Base-by-base conservation (phyloP, 345 rosid genomes). In the Ailanthus altissimus region DNA sequence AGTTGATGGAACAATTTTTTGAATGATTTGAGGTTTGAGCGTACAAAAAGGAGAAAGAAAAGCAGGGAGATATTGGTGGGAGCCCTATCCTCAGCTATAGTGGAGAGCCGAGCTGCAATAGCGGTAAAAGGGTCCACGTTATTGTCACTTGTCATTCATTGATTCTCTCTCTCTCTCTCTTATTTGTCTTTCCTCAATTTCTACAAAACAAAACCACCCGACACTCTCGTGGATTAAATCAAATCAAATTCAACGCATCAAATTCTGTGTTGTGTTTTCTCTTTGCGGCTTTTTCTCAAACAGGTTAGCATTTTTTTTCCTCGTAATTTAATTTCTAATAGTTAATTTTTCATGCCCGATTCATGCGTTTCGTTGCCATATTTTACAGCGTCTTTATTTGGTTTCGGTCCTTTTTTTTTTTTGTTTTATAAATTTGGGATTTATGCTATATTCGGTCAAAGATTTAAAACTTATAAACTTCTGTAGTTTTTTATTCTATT, bases 51-150 rank as follows among this genome's bases (percentile, higher is more conserved):
- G 38, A 32, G 3, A 32, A 32, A 32, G 3, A 32, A 32, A 32
- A 32, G 38, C 38, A 32, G 38, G 3, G 38, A 32, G 38, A 32
- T 32, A 32, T 32, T 32, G 38, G 38, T 32, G 38, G 1, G 23
- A 18, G 20, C 14, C 8, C 58, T 18, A 53, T 53, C 23, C 21
- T 53, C 58, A 18, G 23, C 23, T 5, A 5, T 18, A 5, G 8
- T 1, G 1, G 18, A 18, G 58, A 53, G 59, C 59, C 11, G 25
- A 16, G 61, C 74, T 36, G 61, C 47, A 57, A 72, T 53, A 21
- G 36, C 75, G 53, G 54, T 14, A 40, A 26, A n/a, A 70, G 26
- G 53, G 53, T 72, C 75, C 66, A 42, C 53, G 75, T 72, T 57
- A 50, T 72, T 21, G 72, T 68, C 40, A 15, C 15, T n/a, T 63